These are phyloP conservation scores for Podospora tetraspora DNA, from an alignment of 495 filamentous ascomycete genomes.

Conservation along the genomic window DNA sequence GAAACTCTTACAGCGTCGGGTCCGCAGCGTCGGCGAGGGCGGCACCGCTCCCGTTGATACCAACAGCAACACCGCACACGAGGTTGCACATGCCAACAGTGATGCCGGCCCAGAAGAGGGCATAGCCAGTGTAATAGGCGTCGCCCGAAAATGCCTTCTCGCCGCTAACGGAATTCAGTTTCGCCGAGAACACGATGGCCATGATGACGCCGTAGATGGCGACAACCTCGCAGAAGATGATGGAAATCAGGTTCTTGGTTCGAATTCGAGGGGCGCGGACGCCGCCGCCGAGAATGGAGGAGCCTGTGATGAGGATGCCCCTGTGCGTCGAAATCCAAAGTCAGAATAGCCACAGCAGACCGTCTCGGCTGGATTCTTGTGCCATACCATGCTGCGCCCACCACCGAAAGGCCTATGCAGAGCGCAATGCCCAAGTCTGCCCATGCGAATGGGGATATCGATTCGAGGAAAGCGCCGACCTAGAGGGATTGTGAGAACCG, in stretches of 20 bases:
- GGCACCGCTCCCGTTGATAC: constrained; percentile 95
- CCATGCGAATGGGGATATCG: constrained; percentile 91
- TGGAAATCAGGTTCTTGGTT: constrained; percentile 98
- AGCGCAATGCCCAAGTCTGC: constrained; percentile 85
- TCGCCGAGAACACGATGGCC: constrained; percentile 94
- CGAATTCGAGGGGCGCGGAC: constrained; percentile 94
- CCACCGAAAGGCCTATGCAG: constrained; percentile 91
- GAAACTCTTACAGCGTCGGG: constrained; percentile 66
- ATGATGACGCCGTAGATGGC: constrained; percentile 99
- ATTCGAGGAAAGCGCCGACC: constrained; percentile 91
- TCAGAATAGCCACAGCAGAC: neutral
- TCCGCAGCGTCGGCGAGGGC: constrained; percentile 95
- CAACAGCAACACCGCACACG: constrained; percentile 93
- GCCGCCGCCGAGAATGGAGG: constrained; percentile 95
- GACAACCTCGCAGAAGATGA: constrained; percentile 99
- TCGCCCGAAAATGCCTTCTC: constrained; percentile 59
- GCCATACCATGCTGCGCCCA: constrained; percentile 92
- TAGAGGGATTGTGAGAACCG: constrained; percentile 53
- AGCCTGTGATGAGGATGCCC: constrained; percentile 98
- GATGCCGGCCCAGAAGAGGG: constrained; percentile 91
- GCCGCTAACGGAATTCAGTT: constrained; percentile 63
- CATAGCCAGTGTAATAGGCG: constrained; percentile 93
- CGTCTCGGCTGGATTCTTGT: neutral
- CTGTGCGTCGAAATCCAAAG: constrained; percentile 38
- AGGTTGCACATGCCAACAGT: constrained; percentile 94